Percentiles rank a stretch among this genome's conserved stretches.
phyloP scores from a whole-genome alignment of 2,329 filamentous ascomycete species.

The Trichoderma afroharzianum region DNA sequence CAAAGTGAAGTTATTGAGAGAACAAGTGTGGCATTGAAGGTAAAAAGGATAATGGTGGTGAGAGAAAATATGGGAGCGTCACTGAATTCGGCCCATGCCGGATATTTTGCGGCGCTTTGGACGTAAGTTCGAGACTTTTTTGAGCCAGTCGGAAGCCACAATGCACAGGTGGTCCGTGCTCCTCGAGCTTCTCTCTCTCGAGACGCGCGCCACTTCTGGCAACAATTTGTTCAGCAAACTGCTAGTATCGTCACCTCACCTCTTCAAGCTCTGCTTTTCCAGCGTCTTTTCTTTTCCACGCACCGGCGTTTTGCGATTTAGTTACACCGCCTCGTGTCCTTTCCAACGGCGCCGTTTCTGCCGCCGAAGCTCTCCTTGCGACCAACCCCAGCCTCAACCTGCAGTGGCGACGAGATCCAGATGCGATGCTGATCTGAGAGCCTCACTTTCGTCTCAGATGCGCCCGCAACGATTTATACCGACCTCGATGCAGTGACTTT shows the following conservation, averaged over 20 bases:
- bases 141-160: background rate
- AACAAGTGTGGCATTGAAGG: background rate
- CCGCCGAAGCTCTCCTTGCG: background rate
- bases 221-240: background rate
- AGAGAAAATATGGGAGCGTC: background rate
- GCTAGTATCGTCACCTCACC: background rate
- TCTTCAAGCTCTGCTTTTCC: background rate
- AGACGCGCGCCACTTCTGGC: slow-evolving; percentile 17
- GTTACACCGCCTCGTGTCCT: background rate
- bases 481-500: slow-evolving; percentile 17
- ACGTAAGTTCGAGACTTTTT: background rate
- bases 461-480: slow-evolving; percentile 6
- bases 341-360: background rate
- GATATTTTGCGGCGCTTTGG: background rate
- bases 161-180: slow-evolving; percentile 16
- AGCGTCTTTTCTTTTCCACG: background rate
- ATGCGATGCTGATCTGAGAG: slow-evolving; percentile 17
- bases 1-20: background rate
- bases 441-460: slow-evolving; percentile 15
- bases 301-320: background rate
- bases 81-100: background rate
- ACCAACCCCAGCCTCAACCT: background rate
- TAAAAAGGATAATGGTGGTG: background rate
- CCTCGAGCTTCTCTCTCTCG: slow-evolving; percentile 15
- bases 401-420: background rate